phyloP scores from a whole-genome alignment of 306 rosid species.

The Alnus rubra region DNA sequence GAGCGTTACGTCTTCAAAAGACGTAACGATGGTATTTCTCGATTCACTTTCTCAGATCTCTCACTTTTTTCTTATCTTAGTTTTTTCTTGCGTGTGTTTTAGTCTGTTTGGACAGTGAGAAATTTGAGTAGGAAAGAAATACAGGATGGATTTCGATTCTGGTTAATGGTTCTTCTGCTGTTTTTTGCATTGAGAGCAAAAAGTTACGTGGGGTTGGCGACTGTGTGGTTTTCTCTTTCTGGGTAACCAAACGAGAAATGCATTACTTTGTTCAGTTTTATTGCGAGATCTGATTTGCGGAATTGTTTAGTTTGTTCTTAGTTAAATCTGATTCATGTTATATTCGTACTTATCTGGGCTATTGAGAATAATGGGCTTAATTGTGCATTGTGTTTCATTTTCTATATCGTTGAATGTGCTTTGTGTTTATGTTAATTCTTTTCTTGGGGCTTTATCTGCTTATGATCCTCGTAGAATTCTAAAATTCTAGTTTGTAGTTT shows the following conservation, averaged over 20 bases:
- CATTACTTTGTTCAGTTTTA: not conserved
- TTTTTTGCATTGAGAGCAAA: not conserved
- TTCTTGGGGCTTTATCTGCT: too few relatives aligned
- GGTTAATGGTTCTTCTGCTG: too few relatives aligned
- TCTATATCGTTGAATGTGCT: too few relatives aligned
- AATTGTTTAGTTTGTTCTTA: not conserved
- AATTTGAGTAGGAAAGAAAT: not conserved
- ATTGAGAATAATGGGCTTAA: too few relatives aligned
- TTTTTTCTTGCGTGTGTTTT: not conserved
- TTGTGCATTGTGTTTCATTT: too few relatives aligned
- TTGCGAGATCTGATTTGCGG: not conserved
- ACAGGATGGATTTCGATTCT: not conserved
- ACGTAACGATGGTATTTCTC: conserved; percentile 69
- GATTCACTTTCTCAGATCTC: not conserved
- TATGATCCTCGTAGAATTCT: too few relatives aligned
- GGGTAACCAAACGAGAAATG: not conserved
- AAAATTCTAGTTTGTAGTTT: too few relatives aligned
- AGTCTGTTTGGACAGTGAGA: not conserved
- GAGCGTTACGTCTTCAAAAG: conserved; percentile 92
- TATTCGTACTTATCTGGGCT: too few relatives aligned
- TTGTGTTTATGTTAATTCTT: too few relatives aligned
- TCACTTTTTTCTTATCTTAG: not conserved
- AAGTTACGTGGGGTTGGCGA: not conserved
- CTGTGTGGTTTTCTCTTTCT: not conserved
- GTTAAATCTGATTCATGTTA: not conserved